Evolutionary conservation across 441 rosid genomes (phyloP), one percentile per base, ranked within the genome.

Genomic region (Isatis lusitanica): DNA sequence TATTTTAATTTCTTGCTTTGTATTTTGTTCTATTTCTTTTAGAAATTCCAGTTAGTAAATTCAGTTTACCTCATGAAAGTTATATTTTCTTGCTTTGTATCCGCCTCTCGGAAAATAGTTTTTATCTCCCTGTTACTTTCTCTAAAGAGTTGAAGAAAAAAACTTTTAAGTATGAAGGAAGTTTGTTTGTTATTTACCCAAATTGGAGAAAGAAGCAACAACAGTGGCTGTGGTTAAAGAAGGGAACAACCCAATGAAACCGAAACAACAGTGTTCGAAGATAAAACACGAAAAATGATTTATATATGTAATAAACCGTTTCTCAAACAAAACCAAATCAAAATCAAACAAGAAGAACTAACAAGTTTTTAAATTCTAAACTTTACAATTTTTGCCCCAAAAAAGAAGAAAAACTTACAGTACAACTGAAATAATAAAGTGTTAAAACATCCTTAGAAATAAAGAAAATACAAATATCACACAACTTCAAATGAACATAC

Each of bases 381-480:
- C n/a, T n/a, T n/a, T n/a, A n/a, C n/a, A n/a, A n/a, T n/a, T n/a
- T n/a, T n/a, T n/a, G n/a, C n/a, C n/a, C n/a, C n/a, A n/a, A n/a
- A n/a, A n/a, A n/a, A n/a, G n/a, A n/a, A n/a, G n/a, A n/a, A n/a
- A n/a, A n/a, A n/a, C n/a, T n/a, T 61, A 35, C 58, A 75, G 2
- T 61, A 68, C 70, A 61, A 52, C 26, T 62, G 69, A 61, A 52
- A 44, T 53, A 74, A 48, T 43, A 60, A 40, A 31, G 39, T n/a
- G 31, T 51, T 42, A 9, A 28, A n/a, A 47, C 68, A 68, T 75
- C 24, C 70, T 7, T 62, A 18, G 35, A 71, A 12, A 64, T 12
- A 13, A 67, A 16, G 50, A 74, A 60, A 50, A 75, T 68, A 74
- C 13, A 67, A 67, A 74, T 74, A 5, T 68, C 15, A 61, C 31